Evolutionary conservation across 169 alveolate species (phyloP), one percentile per base, ranked within the genome.

Genomic region (Plasmodium vivax): DNA sequence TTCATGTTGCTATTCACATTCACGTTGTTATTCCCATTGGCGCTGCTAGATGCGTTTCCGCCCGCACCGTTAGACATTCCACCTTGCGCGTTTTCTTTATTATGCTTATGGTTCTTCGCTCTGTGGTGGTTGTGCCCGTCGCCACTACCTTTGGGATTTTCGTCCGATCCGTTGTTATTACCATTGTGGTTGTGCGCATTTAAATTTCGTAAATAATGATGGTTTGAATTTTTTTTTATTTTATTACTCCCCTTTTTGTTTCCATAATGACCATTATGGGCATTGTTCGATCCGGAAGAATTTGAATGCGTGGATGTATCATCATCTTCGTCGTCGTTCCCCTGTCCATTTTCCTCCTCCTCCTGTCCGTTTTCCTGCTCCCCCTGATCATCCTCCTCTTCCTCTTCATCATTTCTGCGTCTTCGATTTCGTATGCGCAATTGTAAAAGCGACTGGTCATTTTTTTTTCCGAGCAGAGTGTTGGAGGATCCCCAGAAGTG

Each of bases 1-100:
- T 54, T 54, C 27, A 23, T 23, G 27, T 23, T 14, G 8, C 8
- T 54, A 54, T 54, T 54, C 19, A 1, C 71, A 4, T 54, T 54
- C 71, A 54, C 8, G 19, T 4, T 68, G 6, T 16, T 58, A 58
- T 58, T 58, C 74, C 1, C 74, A 14, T 58, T 58, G 14, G 19
- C 19, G 75, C 19, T 62, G 34, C 19, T 62, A 0, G 23, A 80
- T 32, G 54, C 32, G 41, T n/a, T 41, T 16, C 12, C 45, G 72
- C 56, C 45, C 14, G 75, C 75, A 62, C 75, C 75, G 75, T 38
- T 83, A 82, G 84, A 85, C 43, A 85, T 43, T 14, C 32, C 41
- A 8, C 84, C 84, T 74, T 85, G 93, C 30, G 30, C 72, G 19
- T 34, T 85, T 23, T 85, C 30, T 75, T 85, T 85, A 8, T 54